Evolutionary conservation across 228 moss, liverwort and hornwort species (phyloP), one percentile per base, ranked within the genome.

Genomic region (Sphagnum fallax): DNA sequence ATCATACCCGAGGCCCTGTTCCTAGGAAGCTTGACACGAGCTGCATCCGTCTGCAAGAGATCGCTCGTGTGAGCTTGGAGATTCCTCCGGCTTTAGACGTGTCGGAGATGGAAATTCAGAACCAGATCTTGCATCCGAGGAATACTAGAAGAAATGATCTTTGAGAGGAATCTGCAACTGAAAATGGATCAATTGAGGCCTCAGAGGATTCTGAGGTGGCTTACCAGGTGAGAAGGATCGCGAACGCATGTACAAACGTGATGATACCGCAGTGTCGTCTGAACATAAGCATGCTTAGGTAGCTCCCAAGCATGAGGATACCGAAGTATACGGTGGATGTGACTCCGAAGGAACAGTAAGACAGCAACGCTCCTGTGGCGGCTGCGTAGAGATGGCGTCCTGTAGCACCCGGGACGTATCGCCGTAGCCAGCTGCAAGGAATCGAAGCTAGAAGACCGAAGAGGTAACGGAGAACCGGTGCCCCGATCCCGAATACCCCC

Each of bases 311-410:
- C 14, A 90, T 87, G 53, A 84, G 87, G 51, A 83, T 65, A 70
- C 82, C 66, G 67, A 90, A 76, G 62, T 80, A 73, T 6, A 75
- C 3, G 72, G 76, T 74, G 62, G 78, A 70, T 5, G 71, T 64
- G 51, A 66, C 65, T 4, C 80, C 84, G 8, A 90, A 82, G 1
- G 80, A 79, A 4, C 66, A 77, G 10, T 90, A 73, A 65, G 90
- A 83, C 57, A 90, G 72, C 5, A 79, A 0, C 48, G 79, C 80
- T 4, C 90, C 90, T n/a, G 82, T 80, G 12, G 75, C 75, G 4
- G 82, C 87, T 0, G 90, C 90, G 57, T 84, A 90, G 12, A 75
- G 32, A 59, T 90, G 87, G 57, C 82, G 80, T 16, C 65, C 75
- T 32, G 53, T 51, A 63, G 67, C 65, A 14, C 63, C 66, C 0